phyloP scores from a whole-genome alignment of 2,329 filamentous ascomycete species.

The Fusarium bactridioides region DNA sequence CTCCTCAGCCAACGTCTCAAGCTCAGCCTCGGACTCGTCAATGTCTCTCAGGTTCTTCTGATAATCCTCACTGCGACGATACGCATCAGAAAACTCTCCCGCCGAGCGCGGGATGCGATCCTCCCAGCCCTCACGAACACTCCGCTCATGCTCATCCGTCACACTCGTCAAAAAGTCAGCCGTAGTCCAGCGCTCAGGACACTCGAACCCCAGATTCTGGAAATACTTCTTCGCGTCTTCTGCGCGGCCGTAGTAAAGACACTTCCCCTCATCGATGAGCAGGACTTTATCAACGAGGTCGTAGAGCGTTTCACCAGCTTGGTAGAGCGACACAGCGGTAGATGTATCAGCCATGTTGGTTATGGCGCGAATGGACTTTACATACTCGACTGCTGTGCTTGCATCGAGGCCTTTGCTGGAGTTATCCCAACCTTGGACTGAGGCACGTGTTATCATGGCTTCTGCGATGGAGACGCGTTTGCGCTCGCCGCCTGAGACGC shows the following conservation, averaged over 20 bases:
- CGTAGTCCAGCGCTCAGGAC: constrained; percentile 74
- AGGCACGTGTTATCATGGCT: constrained; percentile 65
- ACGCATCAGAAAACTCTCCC: constrained; percentile 71
- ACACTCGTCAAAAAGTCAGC: constrained; percentile 82
- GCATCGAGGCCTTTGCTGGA: constrained; percentile 76
- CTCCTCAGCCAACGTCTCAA: constrained; percentile 54
- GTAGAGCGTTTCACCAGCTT: constrained; percentile 72
- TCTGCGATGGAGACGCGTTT: constrained; percentile 82
- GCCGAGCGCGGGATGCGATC: constrained; percentile 73
- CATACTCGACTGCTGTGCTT: constrained; percentile 77
- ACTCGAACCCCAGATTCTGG: constrained; percentile 74
- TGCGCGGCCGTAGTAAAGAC: constrained; percentile 74
- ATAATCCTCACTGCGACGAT: constrained; percentile 69
- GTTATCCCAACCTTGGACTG: constrained; percentile 78
- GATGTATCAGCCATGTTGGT: constrained; percentile 77
- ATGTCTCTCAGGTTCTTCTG: constrained; percentile 68
- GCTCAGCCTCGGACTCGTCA: constrained; percentile 68
- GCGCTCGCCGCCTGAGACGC: constrained; percentile 69
- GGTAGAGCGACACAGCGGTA: constrained; percentile 75
- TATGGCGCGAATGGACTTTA: constrained; percentile 67
- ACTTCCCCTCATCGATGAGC: constrained; percentile 75
- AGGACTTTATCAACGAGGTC: constrained; percentile 78
- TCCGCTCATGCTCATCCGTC: constrained; percentile 75
- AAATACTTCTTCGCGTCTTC: constrained; percentile 74
- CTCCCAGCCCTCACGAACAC: constrained; percentile 72